Base-by-base conservation (phyloP, 768 basidiomycete species). In the Suillus placidus region DNA sequence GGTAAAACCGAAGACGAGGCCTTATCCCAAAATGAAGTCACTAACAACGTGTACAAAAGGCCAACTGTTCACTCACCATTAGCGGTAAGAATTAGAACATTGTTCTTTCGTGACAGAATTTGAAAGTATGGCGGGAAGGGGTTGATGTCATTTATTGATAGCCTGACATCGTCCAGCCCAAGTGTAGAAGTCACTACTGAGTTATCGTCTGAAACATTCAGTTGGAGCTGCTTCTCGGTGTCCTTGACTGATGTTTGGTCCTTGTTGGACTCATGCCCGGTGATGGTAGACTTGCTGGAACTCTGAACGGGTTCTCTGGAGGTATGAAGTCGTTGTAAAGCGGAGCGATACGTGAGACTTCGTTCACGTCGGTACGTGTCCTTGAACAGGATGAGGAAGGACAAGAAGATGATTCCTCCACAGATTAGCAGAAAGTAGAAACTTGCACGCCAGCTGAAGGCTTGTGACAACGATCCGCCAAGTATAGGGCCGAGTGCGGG, bases 331-430 rank as follows among this genome's bases (percentile, higher is more conserved):
- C 81, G 77, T 66, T 80, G 84, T 52, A 92, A 78, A 0, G 88
- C 87, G 37, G 82, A 81, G 72, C 92, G 92, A 74, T 95, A 97
- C 4, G 87, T 85, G 23, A 91, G 77, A 62, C 93, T 95, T 52
- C 95, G 88, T 71, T 95, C 92, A 62, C 83, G 80, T 16, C 94
- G 85, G 79, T 92, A 95, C 0, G 93, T 93, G 71, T 96, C 94
- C 64, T 85, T 86, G 80, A 95, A 92, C 71, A 90, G 79, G 23
- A 89, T 74, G 37, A 90, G 63, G 74, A 93, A 92, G 23, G 81
- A 77, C 47, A 87, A 52, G 61, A 86, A 79, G 60, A 83, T 84
- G 34, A 82, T 35, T 1, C 87, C 87, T 9, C 85, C 85, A 63
- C 89, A 82, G 38, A 88, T 87, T 1, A 85, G 80, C 26, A 95